Percentiles rank a stretch among this genome's conserved stretches.
These are phyloP conservation scores for Coriaria nepalensis DNA, from an alignment of 306 rosid genomes.

Conservation along the genomic window DNA sequence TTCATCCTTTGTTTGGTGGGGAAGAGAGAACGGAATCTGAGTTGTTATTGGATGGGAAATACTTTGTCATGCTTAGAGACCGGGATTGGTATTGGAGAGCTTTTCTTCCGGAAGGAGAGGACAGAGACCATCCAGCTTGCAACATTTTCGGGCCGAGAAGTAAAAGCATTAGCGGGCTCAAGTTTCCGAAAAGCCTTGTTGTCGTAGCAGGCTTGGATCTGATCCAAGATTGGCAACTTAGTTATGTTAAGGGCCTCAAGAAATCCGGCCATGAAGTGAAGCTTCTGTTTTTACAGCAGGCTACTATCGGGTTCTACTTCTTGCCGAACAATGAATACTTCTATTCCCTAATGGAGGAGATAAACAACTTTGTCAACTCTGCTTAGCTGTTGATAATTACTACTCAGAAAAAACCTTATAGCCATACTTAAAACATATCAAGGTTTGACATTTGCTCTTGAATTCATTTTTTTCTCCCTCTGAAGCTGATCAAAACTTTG, in stretches of 20 bases:
- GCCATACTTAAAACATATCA: constrained; percentile 50
- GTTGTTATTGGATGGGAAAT: constrained; percentile 59
- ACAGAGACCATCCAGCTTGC: constrained; percentile 81
- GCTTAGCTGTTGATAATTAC: constrained; percentile 29
- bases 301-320: constrained; percentile 93
- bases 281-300: constrained; percentile 53
- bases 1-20: constrained; percentile 85
- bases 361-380: constrained; percentile 44
- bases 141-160: constrained; percentile 67
- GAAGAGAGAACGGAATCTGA: constrained; percentile 51
- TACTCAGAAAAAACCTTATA: constrained; percentile 40
- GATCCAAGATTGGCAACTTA: constrained; percentile 81
- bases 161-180: constrained; percentile 33
- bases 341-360: constrained; percentile 65
- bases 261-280: constrained; percentile 43
- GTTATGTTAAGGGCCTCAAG: constrained; percentile 57
- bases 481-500: constrained; percentile 21
- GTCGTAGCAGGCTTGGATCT: constrained; percentile 91
- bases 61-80: constrained; percentile 65
- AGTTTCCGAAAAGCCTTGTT: constrained; percentile 66
- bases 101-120: constrained; percentile 68
- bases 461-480: constrained; percentile 18
- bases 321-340: constrained; percentile 75
- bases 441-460: constrained; percentile 45
- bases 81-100: constrained; percentile 98